Evolutionary conservation across 352 stramenopile genomes (phyloP).

Genomic region (Pythium dissimile): DNA sequence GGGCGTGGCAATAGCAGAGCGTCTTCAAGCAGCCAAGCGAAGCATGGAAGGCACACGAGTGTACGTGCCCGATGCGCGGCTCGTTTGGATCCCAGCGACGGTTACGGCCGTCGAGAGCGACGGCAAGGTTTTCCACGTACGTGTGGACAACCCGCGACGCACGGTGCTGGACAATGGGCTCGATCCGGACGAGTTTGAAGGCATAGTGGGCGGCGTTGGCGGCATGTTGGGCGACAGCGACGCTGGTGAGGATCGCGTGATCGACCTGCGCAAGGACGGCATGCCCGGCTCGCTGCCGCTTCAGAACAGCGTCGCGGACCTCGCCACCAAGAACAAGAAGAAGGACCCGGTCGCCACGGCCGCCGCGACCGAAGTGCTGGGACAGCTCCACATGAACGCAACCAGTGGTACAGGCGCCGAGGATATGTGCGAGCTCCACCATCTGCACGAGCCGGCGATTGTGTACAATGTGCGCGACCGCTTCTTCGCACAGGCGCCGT

Average conservation of each 20-base stretch:
- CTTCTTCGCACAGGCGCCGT: constrained; percentile 87
- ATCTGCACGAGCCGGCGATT: constrained; percentile 90
- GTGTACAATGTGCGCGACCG: constrained; percentile 90
- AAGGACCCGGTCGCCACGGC: constrained; percentile 12
- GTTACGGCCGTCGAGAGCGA: constrained; percentile 58
- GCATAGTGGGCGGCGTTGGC: constrained; percentile 16
- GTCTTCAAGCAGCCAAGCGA: neutral
- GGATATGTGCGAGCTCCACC: constrained; percentile 82
- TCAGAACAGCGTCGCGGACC: constrained; percentile 46
- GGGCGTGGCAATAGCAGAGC: constrained; percentile 1
- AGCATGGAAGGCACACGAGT: constrained; percentile 76
- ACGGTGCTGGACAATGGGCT: constrained; percentile 14
- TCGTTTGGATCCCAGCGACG: constrained; percentile 79
- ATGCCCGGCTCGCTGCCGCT: constrained; percentile 79
- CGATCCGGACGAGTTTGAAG: constrained; percentile 15
- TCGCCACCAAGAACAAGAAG: constrained; percentile 22
- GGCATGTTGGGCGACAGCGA: constrained; percentile 16
- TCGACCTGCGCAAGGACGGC: constrained; percentile 66
- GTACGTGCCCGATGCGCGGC: constrained; percentile 77
- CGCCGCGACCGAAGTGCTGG: constrained; percentile 17
- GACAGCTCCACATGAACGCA: constrained; percentile 26
- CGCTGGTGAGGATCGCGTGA: constrained; percentile 40
- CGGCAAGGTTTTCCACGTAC: constrained; percentile 68
- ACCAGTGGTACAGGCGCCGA: constrained; percentile 46
- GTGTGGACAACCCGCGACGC: constrained; percentile 31